Evolutionary conservation across 139 green algal genomes (phyloP).

Genomic region (Auxenochlorella pyrenoidosa): DNA sequence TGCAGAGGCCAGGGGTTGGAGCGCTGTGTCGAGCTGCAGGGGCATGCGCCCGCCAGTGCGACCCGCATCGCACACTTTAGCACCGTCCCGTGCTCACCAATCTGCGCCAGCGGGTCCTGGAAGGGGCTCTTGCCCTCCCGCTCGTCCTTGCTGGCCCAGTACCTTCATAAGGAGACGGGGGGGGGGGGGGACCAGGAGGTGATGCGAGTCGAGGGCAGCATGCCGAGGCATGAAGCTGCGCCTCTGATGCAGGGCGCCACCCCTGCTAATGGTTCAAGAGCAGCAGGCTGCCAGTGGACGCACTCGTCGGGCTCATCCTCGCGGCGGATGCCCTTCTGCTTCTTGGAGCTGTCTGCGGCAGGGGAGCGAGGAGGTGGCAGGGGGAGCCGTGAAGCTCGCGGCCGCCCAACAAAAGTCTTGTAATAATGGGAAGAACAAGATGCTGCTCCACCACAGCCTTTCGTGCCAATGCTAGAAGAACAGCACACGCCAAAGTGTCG

Average conservation of each 20-base stretch:
- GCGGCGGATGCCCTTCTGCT: slow-evolving; percentile 27
- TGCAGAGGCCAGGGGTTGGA: background rate
- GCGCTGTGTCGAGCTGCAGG: background rate
- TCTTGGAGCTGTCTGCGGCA: slow-evolving; percentile 24
- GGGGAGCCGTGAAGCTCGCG: background rate
- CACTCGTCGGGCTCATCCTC: slow-evolving; percentile 67
- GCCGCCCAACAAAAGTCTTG: too few relatives aligned
- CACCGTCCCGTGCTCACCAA: slow-evolving; percentile 39
- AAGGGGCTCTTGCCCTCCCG: slow-evolving; percentile 47
- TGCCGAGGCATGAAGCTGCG: background rate
- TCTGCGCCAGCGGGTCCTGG: slow-evolving; percentile 59
- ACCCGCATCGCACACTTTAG: too few relatives aligned
- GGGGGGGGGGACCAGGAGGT: background rate
- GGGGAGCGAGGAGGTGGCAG: background rate
- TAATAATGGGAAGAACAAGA: too few relatives aligned
- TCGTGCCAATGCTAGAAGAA: background rate
- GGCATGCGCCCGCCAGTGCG: too few relatives aligned
- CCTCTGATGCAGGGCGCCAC: background rate
- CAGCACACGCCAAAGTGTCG: background rate
- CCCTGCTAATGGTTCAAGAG: background rate
- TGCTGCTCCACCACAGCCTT: background rate
- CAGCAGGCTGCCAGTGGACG: background rate
- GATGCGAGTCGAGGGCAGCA: too few relatives aligned
- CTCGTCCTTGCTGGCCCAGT: slow-evolving; percentile 50
- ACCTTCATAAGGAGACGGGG: slow-evolving; percentile 27